Evolutionary conservation across 805 yeast species (phyloP).

Genomic region (Wickerhamiella sergipiensis): DNA sequence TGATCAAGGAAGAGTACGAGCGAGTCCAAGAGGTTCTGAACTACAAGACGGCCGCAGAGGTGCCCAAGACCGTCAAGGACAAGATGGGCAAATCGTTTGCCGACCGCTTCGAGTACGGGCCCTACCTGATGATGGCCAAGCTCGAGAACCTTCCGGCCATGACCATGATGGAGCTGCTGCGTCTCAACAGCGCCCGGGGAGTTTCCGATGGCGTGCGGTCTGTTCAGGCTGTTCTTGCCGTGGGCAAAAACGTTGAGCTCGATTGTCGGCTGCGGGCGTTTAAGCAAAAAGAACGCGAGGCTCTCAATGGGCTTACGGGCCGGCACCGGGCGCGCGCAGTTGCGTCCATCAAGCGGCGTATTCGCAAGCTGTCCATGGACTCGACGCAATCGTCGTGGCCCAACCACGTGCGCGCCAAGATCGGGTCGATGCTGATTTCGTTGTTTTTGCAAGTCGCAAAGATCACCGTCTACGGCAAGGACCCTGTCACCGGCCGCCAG

Average conservation of each 20-base stretch:
- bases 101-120: slow-evolving; percentile 44
- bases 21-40: slow-evolving; percentile 35
- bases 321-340: slow-evolving; percentile 7
- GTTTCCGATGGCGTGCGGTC: slow-evolving; percentile 67
- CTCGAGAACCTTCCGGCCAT: slow-evolving; percentile 75
- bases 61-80: slow-evolving; percentile 14
- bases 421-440: slow-evolving; percentile 71
- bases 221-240: slow-evolving; percentile 64
- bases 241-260: slow-evolving; percentile 72
- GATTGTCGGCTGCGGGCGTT: slow-evolving; percentile 38
- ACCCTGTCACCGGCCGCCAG: slow-evolving; percentile 58
- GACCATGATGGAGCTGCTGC: slow-evolving; percentile 69
- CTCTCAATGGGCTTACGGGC: slow-evolving; percentile 33
- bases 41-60: slow-evolving; percentile 12
- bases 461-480: slow-evolving; percentile 63
- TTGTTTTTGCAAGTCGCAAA: slow-evolving; percentile 69
- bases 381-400: slow-evolving; percentile 35
- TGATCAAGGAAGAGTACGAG: slow-evolving; percentile 50
- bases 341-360: background rate
- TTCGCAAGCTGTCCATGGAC: slow-evolving; percentile 19
- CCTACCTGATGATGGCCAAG: slow-evolving; percentile 55
- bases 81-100: slow-evolving; percentile 12
- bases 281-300: slow-evolving; percentile 21
- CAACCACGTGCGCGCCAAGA: slow-evolving; percentile 42
- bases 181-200: slow-evolving; percentile 62